A percentile compares a stretch with the other conserved stretches of the same genome.
These are phyloP conservation scores for Komagataella ulmi DNA, from an alignment of 805 yeast species.

Conservation along the genomic window DNA sequence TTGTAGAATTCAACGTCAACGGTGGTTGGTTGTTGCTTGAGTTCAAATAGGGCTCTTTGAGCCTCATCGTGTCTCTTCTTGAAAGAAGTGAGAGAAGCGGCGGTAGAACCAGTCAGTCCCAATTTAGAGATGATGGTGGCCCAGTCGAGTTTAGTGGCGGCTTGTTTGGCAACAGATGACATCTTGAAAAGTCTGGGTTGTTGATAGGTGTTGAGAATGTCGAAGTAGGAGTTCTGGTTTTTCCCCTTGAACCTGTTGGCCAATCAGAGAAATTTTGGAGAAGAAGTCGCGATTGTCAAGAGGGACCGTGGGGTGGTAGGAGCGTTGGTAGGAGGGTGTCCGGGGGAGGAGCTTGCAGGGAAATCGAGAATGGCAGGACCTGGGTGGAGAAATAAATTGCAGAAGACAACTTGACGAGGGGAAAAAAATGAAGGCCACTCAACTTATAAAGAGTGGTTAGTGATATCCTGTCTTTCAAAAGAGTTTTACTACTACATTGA, in stretches of 20 bases:
- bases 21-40: conserved; percentile 57
- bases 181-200: not conserved
- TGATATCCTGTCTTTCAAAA: no score
- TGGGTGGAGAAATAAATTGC: no score
- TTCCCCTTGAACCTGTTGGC: not conserved
- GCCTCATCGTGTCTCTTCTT: conserved; percentile 99
- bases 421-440: no score
- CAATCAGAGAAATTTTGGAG: not conserved
- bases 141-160: conserved; percentile 90
- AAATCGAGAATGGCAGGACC: no score
- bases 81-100: conserved; percentile 77
- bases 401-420: no score
- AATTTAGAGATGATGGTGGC: conserved; percentile 76
- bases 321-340: not conserved
- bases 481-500: no score
- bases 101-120: conserved; percentile 89
- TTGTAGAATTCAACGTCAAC: conserved; percentile 81
- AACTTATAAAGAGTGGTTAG: no score
- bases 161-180: conserved; percentile 29
- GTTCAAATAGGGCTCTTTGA: conserved; percentile 61
- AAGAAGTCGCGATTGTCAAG: not conserved
- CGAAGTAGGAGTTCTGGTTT: not conserved
- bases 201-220: not conserved
- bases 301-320: not conserved
- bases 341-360: not conserved